A percentile compares a stretch with the other conserved stretches of the same genome.
Conservation (phyloP, 768 basidiomycete genomes). For the Gloeopeniophorella convolvens region DNA sequence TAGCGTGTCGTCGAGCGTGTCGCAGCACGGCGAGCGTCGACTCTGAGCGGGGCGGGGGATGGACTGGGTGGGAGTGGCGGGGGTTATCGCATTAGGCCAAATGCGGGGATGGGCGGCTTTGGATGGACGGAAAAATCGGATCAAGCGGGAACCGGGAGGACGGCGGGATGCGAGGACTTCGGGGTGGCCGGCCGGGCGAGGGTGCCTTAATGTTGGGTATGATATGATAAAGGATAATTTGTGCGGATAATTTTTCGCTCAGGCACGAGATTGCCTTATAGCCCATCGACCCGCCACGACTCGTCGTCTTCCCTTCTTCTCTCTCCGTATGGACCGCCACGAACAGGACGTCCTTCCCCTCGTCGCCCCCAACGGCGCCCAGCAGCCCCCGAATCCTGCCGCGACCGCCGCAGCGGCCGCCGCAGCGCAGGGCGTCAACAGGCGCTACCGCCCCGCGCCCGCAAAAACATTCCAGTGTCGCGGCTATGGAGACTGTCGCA, state of each 20-base stretch:
- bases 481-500: conserved; percentile 91
- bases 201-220: no score
- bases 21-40: no score
- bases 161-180: background rate
- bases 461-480: conserved; percentile 95
- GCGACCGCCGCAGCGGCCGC: no score
- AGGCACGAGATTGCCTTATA: conserved; percentile 20
- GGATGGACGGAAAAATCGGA: conserved; percentile 18
- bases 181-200: no score
- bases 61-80: background rate
- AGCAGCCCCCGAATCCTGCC: no score
- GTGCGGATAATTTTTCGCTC: background rate
- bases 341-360: conserved; percentile 13
- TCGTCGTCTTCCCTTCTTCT: background rate
- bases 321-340: conserved; percentile 14
- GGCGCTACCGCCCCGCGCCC: conserved; percentile 75
- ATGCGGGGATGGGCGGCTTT: conserved; percentile 18
- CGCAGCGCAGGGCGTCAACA: conserved; percentile 42
- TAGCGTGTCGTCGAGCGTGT: no score
- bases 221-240: background rate
- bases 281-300: background rate
- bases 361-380: background rate
- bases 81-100: conserved; percentile 10
- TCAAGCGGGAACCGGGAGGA: background rate
- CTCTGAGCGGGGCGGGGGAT: background rate